Conservation (phyloP, 176 grass and related monocot species). For the Dactylis glomerata region DNA sequence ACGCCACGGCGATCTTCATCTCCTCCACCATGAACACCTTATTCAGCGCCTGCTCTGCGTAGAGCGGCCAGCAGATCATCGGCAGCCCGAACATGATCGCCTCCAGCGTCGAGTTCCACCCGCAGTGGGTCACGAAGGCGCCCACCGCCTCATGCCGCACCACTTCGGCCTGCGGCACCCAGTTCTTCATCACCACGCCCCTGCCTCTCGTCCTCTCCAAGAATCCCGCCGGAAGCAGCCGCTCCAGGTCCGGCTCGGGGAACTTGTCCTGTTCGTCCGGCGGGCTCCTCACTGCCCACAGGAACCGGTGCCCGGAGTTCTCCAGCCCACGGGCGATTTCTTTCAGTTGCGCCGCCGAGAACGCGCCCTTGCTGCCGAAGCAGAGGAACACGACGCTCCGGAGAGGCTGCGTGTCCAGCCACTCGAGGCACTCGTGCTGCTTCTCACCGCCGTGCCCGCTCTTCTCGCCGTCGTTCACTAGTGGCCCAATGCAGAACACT, state of each 20-base stretch:
- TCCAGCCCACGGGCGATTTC: conserved; percentile 35
- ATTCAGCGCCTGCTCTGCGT: neutral
- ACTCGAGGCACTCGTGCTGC: conserved; percentile 41
- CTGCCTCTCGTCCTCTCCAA: too few species aligned
- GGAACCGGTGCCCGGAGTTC: neutral
- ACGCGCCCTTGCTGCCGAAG: conserved; percentile 43
- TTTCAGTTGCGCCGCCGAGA: neutral
- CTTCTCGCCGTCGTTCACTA: neutral
- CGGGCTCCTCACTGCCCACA: neutral
- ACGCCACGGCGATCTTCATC: neutral
- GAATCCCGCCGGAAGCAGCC: neutral
- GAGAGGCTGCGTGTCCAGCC: conserved; percentile 48
- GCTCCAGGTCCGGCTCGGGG: neutral
- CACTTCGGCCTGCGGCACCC: conserved; percentile 18
- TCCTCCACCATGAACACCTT: conserved; percentile 8
- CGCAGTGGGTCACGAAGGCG: too few species aligned
- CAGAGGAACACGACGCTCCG: conserved; percentile 56
- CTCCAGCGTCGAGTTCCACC: conserved; percentile 54
- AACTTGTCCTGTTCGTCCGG: neutral
- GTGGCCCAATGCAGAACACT: neutral
- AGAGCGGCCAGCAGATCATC: conserved; percentile 24
- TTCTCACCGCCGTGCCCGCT: neutral
- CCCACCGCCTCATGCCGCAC: conserved; percentile 22
- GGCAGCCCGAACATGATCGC: conserved; percentile 19
- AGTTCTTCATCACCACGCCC: neutral